Evolutionary conservation across 345 rosid species (phyloP).

Genomic region (Cochlearia excelsa): DNA sequence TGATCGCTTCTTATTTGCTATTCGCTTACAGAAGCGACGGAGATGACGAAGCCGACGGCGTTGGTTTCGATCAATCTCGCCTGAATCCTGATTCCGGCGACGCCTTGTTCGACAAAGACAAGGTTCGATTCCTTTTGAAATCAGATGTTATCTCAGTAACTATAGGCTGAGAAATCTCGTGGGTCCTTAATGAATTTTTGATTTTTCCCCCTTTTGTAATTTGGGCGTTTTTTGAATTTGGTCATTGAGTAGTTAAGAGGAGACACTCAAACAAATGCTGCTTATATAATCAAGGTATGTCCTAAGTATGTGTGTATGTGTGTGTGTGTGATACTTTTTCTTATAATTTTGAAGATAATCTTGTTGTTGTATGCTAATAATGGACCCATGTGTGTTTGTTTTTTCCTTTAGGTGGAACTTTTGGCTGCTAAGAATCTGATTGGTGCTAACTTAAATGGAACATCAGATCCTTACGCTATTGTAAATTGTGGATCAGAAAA

Average conservation of each 20-base stretch:
- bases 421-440: constrained; percentile 97
- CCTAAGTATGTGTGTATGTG: neutral
- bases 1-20: constrained; percentile 59
- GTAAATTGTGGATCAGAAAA: constrained; percentile 94
- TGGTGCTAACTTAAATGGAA: constrained; percentile 93
- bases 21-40: constrained; percentile 46
- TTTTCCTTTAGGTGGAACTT: constrained; percentile 67
- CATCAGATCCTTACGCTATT: constrained; percentile 97
- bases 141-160: neutral
- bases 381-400: constrained; percentile 3
- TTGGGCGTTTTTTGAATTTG: constrained; percentile 29
- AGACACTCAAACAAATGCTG: constrained; percentile 61
- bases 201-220: neutral
- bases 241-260: constrained; percentile 70
- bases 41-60: constrained; percentile 27
- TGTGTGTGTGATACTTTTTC: constrained; percentile 2
- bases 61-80: constrained; percentile 46
- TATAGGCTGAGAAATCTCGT: neutral
- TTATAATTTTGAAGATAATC: neutral
- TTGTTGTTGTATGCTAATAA: neutral
- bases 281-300: constrained; percentile 47
- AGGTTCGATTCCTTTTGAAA: constrained; percentile 44
- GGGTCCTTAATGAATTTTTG: constrained; percentile 2
- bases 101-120: constrained; percentile 49
- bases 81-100: constrained; percentile 41